A percentile compares a stretch with the other conserved stretches of the same genome.
Conservation (phyloP, 148 eudicot species). For the Diospyros kaki region DNA sequence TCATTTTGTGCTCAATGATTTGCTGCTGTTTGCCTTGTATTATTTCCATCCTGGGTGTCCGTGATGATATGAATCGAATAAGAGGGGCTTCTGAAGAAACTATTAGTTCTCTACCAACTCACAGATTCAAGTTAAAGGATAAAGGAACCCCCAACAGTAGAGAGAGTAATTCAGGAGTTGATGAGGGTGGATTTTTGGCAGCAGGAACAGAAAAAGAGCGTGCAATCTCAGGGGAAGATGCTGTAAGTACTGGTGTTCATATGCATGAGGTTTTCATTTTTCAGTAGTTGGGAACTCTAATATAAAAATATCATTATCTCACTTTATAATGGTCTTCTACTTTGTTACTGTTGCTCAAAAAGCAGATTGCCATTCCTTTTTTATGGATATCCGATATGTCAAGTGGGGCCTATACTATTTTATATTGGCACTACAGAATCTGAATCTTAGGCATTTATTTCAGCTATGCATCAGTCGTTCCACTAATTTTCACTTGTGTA, state of each 20-base stretch:
- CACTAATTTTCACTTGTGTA: background rate
- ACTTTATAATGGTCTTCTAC: background rate
- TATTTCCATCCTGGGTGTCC: conserved; percentile 60
- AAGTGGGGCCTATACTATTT: background rate
- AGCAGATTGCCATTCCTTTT: background rate
- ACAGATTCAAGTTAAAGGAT: conserved; percentile 50
- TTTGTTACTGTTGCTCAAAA: background rate
- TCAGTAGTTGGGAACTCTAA: background rate
- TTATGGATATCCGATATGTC: background rate
- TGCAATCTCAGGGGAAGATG: conserved; percentile 66
- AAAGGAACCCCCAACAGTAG: conserved; percentile 23
- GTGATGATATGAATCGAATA: conserved; percentile 53
- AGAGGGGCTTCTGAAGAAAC: conserved; percentile 67
- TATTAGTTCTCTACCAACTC: conserved; percentile 57
- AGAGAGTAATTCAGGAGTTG: conserved; percentile 30
- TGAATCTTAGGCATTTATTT: background rate
- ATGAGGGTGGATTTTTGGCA: conserved; percentile 53
- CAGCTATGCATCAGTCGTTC: background rate
- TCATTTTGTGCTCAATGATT: conserved; percentile 70
- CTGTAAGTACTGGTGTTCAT: conserved; percentile 40
- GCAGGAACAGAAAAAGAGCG: conserved; percentile 70
- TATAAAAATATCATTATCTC: background rate
- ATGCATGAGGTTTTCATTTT: background rate
- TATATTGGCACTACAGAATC: background rate
- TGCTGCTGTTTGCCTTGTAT: conserved; percentile 84